Base-by-base conservation (phyloP, 2,329 filamentous ascomycete species). In the Lachnellula suecica region DNA sequence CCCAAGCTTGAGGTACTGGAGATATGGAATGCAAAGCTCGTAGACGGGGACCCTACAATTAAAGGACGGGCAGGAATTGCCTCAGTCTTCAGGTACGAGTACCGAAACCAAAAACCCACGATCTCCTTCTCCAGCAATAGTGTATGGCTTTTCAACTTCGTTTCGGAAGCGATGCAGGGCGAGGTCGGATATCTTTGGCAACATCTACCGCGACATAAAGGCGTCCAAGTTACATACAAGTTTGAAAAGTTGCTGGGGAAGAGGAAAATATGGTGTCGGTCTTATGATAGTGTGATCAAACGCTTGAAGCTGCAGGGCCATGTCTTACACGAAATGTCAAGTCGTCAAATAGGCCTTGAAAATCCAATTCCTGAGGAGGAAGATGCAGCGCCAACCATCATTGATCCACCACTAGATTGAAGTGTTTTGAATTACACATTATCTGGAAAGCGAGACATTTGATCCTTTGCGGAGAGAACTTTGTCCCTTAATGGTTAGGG, bases 1-100 rank as follows among this genome's bases (percentile, higher is more conserved):
- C 54, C 54, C 25, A 52, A 52, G 44, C 52, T 54, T 34, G 38
- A 47, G 43, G 42, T 49, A 24, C 54, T 57, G 52, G 54, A 57
- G 52, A 54, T 57, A 49, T 57, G 52, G 54, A 57, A 57, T 47
- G 31, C 31, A 35, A 35, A 4, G 17, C 31, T 35, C 13, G 17
- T 15, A 35, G 31, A 35, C 31, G 31, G 31, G 17, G 31, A 35
- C 17, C 31, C 31, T 35, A 35, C 31, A 35, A 7, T n/a, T 15
- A 35, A 13, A 35, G 54, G 52, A 23, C 44, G 45, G 27, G 42
- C 47, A 52, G 37, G 54, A 35, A 41, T 51, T 40, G 54, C 49
- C 47, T 52, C 38, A 44, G 22, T 52, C 34, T 57, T 57, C 52
- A 44, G 49, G 49, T 57, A 57, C 42, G 50, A 23, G 43, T 46